These are phyloP conservation scores for Backusella circina DNA, from an alignment of 192 early-diverging fungal genomes.

Conservation along the genomic window DNA sequence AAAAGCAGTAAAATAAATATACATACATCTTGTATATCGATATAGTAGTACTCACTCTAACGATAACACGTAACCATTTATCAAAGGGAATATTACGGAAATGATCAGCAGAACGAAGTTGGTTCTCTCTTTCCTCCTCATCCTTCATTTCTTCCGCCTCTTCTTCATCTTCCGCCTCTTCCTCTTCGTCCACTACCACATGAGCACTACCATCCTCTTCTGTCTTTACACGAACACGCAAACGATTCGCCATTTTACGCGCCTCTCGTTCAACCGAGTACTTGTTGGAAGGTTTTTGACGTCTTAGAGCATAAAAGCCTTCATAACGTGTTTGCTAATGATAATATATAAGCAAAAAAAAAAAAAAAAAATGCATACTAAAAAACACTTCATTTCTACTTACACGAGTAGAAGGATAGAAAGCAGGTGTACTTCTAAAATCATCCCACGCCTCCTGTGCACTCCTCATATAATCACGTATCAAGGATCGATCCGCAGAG, in stretches of 20 bases:
- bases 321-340: neutral
- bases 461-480: constrained; percentile 21
- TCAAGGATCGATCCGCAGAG: neutral
- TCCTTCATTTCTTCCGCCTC: constrained; percentile 15
- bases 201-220: constrained; percentile 8
- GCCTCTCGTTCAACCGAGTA: constrained; percentile 2
- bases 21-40: neutral
- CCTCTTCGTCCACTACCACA: constrained; percentile 13
- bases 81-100: constrained; percentile 43
- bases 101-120: constrained; percentile 19
- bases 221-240: constrained; percentile 3
- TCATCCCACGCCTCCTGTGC: constrained; percentile 27
- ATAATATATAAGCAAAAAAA: neutral
- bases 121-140: constrained; percentile 29
- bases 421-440: constrained; percentile 19
- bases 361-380: neutral
- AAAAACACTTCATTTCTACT: neutral
- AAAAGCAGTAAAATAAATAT: neutral
- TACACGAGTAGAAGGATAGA: constrained; percentile 24
- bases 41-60: constrained; percentile 42
- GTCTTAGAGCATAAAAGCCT: constrained; percentile 18
- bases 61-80: constrained; percentile 65
- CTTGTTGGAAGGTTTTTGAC: neutral
- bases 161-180: constrained; percentile 12
- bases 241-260: constrained; percentile 20